Percentiles rank a stretch among this genome's conserved stretches.
phyloP scores from a whole-genome alignment of 2,329 filamentous ascomycete species.

The Pseudocercospora eumusae region DNA sequence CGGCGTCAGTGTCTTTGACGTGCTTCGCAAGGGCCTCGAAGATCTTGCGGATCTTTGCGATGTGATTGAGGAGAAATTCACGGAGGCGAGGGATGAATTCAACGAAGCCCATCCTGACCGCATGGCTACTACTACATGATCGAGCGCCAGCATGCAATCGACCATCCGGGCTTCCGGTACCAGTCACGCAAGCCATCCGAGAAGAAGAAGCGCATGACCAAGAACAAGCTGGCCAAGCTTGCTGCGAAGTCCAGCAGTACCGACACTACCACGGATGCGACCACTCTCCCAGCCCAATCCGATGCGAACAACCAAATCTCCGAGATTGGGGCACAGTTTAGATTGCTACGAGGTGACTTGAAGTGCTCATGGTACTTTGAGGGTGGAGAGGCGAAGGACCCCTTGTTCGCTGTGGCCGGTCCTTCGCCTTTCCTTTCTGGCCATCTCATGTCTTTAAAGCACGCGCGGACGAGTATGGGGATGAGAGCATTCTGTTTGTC shows the following conservation, averaged over 20 bases:
- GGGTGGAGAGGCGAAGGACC: not conserved
- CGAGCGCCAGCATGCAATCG: constrained; percentile 19
- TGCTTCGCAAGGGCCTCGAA: constrained; percentile 83
- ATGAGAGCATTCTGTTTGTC: not conserved
- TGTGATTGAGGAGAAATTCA: constrained; percentile 89
- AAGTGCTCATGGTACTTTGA: not conserved
- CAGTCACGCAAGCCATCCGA: constrained; percentile 49
- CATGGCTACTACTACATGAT: constrained; percentile 21
- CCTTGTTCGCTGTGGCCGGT: not conserved
- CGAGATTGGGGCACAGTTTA: constrained; percentile 3
- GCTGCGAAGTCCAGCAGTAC: constrained; percentile 17
- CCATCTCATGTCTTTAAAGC: not conserved
- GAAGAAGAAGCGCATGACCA: constrained; percentile 49
- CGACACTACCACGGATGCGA: constrained; percentile 22
- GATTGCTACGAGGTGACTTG: not conserved
- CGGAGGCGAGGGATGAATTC: constrained; percentile 65
- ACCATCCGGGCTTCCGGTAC: constrained; percentile 23
- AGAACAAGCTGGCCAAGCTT: constrained; percentile 38
- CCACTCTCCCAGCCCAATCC: constrained; percentile 18
- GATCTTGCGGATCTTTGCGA: constrained; percentile 92
- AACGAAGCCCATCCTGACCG: constrained; percentile 41
- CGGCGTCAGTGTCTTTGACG: constrained; percentile 76
- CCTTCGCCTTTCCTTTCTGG: not conserved
- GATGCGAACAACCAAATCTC: constrained; percentile 11
- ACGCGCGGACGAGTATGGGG: not conserved